Conservation (phyloP, 495 filamentous ascomycete species). For the Terfezia claveryi region DNA sequence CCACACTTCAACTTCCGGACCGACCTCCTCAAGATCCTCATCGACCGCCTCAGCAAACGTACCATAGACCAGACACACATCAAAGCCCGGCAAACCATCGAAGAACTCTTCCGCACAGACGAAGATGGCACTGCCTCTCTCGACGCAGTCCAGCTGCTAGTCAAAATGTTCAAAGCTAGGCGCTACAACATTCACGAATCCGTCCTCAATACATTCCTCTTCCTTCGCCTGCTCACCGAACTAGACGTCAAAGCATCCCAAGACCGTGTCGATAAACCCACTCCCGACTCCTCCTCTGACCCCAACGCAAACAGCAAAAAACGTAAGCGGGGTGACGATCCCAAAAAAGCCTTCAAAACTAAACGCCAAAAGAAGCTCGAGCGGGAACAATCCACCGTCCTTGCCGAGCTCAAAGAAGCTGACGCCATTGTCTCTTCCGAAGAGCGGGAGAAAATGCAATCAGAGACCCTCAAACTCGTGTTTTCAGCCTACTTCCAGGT, state of each 20-base stretch:
- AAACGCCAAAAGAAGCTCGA: slow-evolving; percentile 51
- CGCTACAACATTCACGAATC: slow-evolving; percentile 63
- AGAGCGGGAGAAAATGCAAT: slow-evolving; percentile 75
- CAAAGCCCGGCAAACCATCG: slow-evolving; percentile 59
- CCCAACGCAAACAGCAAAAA: slow-evolving; percentile 20
- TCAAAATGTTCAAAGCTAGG: slow-evolving; percentile 81
- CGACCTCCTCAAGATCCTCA: slow-evolving; percentile 67
- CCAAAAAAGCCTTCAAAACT: slow-evolving; percentile 39
- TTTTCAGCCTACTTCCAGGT: slow-evolving; percentile 91
- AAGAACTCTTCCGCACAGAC: slow-evolving; percentile 64
- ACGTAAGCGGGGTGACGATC: slow-evolving; percentile 15
- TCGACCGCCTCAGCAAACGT: slow-evolving; percentile 53
- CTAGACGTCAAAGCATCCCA: slow-evolving; percentile 62
- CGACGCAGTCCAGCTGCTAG: slow-evolving; percentile 62
- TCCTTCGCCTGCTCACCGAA: slow-evolving; percentile 69
- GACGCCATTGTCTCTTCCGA: slow-evolving; percentile 80
- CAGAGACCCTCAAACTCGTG: slow-evolving; percentile 84
- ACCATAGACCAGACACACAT: slow-evolving; percentile 46
- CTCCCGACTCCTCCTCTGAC: slow-evolving; percentile 2
- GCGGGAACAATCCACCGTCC: slow-evolving; percentile 63
- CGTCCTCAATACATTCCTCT: slow-evolving; percentile 75
- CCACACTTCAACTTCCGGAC: slow-evolving; percentile 91
- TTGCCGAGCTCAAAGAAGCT: slow-evolving; percentile 84
- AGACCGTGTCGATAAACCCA: slow-evolving; percentile 35
- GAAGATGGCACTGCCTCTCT: slow-evolving; percentile 72